These are phyloP conservation scores for Protomyces lactucae-debilis DNA, from an alignment of 1,139 yeast species.

Conservation along the genomic window DNA sequence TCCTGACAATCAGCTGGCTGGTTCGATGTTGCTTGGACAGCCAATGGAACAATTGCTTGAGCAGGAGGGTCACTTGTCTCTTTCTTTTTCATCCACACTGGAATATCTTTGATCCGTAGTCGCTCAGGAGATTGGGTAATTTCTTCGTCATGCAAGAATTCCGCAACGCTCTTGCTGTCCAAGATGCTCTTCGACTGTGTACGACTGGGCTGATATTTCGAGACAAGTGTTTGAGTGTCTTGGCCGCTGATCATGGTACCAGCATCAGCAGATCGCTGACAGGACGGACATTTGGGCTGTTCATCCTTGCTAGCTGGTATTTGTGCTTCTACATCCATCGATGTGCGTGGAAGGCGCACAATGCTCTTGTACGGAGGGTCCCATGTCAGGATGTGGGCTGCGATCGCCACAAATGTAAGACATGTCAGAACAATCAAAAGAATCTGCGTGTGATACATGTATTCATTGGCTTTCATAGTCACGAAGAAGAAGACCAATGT, in stretches of 20 bases:
- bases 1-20: no score
- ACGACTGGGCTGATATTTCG: neutral
- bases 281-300: neutral
- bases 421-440: neutral
- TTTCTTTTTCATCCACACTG: no score
- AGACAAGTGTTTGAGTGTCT: neutral
- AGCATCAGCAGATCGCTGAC: neutral
- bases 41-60: no score
- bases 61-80: no score
- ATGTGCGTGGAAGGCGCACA: neutral
- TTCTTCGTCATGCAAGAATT: neutral
- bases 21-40: no score
- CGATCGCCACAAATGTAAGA: neutral
- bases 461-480: neutral
- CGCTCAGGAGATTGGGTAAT: no score
- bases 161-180: neutral
- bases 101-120: no score
- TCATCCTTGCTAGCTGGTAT: neutral
- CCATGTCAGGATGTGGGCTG: neutral
- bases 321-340: neutral
- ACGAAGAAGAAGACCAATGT: neutral
- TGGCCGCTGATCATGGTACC: neutral
- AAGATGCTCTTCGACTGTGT: neutral
- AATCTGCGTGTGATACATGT: neutral
- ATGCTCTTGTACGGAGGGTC: neutral